Percentiles rank a stretch among this genome's conserved stretches.
Conservation (phyloP, 345 rosid genomes). For the Kandelia obovata region DNA sequence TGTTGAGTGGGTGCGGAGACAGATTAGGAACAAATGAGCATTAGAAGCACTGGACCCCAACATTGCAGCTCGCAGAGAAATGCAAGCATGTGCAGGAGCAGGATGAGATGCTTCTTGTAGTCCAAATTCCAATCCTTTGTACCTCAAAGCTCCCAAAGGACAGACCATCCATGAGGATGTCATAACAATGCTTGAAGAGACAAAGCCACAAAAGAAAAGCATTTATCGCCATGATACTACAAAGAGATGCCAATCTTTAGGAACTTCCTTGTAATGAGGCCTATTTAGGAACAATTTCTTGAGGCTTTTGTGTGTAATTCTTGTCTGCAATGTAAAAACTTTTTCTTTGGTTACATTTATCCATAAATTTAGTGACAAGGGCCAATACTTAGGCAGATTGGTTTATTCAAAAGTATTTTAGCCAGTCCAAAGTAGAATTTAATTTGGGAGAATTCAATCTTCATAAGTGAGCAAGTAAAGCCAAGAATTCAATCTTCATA, state of each 20-base stretch:
- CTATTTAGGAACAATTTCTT: constrained; percentile 34
- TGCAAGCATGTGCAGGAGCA: constrained; percentile 67
- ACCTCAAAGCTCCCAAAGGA: constrained; percentile 81
- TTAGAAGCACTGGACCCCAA: neutral
- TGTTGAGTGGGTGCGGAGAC: constrained; percentile 63
- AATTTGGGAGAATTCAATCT: neutral
- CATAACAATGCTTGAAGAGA: constrained; percentile 79
- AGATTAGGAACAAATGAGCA: constrained; percentile 29
- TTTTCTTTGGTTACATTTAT: constrained; percentile 5
- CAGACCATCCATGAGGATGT: constrained; percentile 85
- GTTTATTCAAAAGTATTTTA: no score
- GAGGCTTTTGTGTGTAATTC: neutral
- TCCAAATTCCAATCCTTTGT: constrained; percentile 68
- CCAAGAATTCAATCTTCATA: neutral
- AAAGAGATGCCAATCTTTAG: constrained; percentile 55
- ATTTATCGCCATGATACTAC: constrained; percentile 38
- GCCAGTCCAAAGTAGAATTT: no score
- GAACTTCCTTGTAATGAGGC: constrained; percentile 54
- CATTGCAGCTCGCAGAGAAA: neutral
- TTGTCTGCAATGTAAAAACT: constrained; percentile 16
- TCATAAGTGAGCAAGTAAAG: neutral
- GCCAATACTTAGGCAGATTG: neutral
- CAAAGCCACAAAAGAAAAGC: constrained; percentile 83
- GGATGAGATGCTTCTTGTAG: constrained; percentile 78
- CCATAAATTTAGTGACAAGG: constrained; percentile 3